Evolutionary conservation across 176 grass and related monocot species (phyloP), one percentile per base, ranked within the genome.

Genomic region (Guadua angustifolia): DNA sequence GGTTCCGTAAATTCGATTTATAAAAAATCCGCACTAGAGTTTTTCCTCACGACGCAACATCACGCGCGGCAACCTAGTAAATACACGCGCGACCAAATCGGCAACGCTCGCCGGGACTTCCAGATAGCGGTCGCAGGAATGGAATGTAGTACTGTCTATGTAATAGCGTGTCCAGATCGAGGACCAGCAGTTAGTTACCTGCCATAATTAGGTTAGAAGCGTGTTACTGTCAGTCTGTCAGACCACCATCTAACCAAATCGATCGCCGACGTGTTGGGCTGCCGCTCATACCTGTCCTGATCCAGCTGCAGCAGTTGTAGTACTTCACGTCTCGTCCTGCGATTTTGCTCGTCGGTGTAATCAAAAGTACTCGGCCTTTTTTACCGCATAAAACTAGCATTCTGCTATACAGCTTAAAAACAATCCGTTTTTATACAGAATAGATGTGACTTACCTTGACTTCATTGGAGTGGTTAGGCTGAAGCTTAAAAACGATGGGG

Each of bases 201-300:
- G 15, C 71, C 25, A 52, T 73, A 73, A 73, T 12, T 73, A 52
- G 29, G 71, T 32, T 52, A 49, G 71, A 52, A 50, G 9, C 46
- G 15, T 73, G 25, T 29, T 8, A 73, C 24, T 63, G 60, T 16
- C 60, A 18, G 60, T 12, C 43, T 49, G 6, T 71, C 42, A 71
- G n/a, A 5, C 6, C 42, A 1, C 39, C 66, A 22, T 14, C 39
- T 22, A 43, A 69, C 42, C 42, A 71, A 15, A 50, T 50, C 21
- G n/a, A 72, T 72, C 7, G 70, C 70, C 44, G 47, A 32, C 70
- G 24, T 29, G 70, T 32, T 9, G 6, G 32, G 10, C 24, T 18
- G 39, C 68, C 19, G 22, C 66, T 22, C 21, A 2, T 47, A 38
- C 12, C 9, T 24, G 58, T 60, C 58, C 7, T 19, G 19, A 5